Evolutionary conservation across 192 early-diverging fungal genomes (phyloP).

Genomic region (Gryganskiella cystojenkinii): DNA sequence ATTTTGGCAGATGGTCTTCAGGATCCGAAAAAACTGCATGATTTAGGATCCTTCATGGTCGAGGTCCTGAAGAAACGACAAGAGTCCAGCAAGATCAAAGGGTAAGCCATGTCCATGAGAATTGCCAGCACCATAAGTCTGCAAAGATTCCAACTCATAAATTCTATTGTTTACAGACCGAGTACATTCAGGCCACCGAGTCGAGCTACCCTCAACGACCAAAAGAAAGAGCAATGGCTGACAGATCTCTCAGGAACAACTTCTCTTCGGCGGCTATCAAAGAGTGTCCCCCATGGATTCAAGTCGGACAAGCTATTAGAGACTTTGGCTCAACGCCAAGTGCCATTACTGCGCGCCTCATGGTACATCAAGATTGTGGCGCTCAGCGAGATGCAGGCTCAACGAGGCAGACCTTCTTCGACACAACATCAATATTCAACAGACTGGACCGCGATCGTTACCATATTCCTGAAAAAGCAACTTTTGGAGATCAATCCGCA

Average conservation of each 20-base stretch:
- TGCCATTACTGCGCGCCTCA: constrained; percentile 70
- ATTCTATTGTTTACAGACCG: constrained; percentile 28
- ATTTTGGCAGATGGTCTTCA: constrained; percentile 59
- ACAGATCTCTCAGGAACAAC: constrained; percentile 54
- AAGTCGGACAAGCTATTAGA: constrained; percentile 74
- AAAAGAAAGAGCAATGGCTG: constrained; percentile 68
- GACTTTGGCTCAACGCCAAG: constrained; percentile 57
- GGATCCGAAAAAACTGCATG: constrained; percentile 58
- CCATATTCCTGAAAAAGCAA: constrained; percentile 56
- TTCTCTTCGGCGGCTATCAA: constrained; percentile 58
- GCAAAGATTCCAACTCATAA: not conserved
- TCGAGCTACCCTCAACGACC: constrained; percentile 54
- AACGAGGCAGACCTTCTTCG: constrained; percentile 15
- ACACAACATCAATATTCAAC: constrained; percentile 38
- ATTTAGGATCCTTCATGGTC: constrained; percentile 62
- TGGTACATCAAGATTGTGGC: constrained; percentile 81
- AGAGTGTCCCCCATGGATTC: constrained; percentile 65
- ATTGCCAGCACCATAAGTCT: not conserved
- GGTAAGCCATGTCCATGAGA: constrained; percentile 3
- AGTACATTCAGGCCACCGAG: constrained; percentile 60
- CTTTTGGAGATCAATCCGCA: constrained; percentile 54
- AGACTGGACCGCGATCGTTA: constrained; percentile 61
- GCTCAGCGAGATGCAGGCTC: constrained; percentile 66
- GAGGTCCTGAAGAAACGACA: constrained; percentile 44
- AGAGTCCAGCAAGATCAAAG: constrained; percentile 35